Evolutionary conservation across 1,284 basidiomycete genomes (phyloP).

Genomic region (Pyrrhoderma noxium): DNA sequence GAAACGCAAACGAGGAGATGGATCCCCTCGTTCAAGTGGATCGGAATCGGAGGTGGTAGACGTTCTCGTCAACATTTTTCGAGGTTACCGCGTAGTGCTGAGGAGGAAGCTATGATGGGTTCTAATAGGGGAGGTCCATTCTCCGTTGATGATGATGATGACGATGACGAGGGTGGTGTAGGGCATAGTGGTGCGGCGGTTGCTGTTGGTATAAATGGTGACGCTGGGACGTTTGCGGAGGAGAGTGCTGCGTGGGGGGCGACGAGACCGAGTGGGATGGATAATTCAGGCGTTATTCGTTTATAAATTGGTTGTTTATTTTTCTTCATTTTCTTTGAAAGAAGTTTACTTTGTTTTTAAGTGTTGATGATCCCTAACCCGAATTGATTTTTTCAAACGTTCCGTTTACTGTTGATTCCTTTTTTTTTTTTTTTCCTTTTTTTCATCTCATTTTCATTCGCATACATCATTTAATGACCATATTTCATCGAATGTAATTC

Average conservation of each 20-base stretch:
- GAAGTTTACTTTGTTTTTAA: background rate
- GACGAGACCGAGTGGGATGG: constrained; percentile 23
- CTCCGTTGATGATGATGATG: constrained; percentile 14
- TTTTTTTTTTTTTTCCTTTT: too few relatives aligned
- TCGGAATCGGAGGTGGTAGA: constrained; percentile 6
- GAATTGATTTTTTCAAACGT: background rate
- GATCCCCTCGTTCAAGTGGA: constrained; percentile 9
- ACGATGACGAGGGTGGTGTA: constrained; percentile 1
- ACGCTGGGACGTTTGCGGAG: constrained; percentile 8
- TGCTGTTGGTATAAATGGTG: background rate
- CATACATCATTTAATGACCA: too few relatives aligned
- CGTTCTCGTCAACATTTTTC: constrained; percentile 23
- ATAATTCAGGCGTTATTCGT: constrained; percentile 28
- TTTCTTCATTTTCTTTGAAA: background rate
- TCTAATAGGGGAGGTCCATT: constrained; percentile 23
- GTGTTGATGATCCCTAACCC: background rate
- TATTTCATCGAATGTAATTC: too few relatives aligned
- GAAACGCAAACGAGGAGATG: constrained; percentile 20
- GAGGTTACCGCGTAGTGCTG: constrained; percentile 26
- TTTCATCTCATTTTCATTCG: too few relatives aligned
- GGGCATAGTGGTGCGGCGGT: background rate
- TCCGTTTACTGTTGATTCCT: too few relatives aligned
- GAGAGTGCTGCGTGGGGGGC: constrained; percentile 18
- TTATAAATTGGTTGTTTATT: constrained; percentile 22
- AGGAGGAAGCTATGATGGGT: constrained; percentile 29